Conservation (phyloP, 2,329 filamentous ascomycete species). For the Fusarium proliferatum region DNA sequence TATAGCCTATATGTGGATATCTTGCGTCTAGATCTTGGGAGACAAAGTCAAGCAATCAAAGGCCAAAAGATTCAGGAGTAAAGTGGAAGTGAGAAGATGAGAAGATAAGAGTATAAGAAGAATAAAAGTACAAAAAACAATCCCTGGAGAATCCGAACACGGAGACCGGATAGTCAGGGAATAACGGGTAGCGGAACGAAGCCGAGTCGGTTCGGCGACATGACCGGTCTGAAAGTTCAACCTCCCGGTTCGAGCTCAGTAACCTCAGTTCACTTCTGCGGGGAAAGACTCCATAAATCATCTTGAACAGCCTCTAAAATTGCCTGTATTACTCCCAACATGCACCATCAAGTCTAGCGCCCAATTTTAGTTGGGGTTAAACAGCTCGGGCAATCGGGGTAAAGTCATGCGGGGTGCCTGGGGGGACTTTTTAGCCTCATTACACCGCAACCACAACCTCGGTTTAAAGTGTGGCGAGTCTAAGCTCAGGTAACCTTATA, state of each 20-base stretch:
- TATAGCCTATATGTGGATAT: not conserved
- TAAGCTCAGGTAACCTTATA: not conserved
- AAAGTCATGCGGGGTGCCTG: slow-evolving; percentile 39
- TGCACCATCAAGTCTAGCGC: slow-evolving; percentile 10
- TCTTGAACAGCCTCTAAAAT: slow-evolving; percentile 35
- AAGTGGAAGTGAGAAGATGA: not conserved
- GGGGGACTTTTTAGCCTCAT: slow-evolving; percentile 3
- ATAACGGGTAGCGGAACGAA: slow-evolving; percentile 22
- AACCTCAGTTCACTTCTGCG: slow-evolving; percentile 17
- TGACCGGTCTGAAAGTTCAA: slow-evolving; percentile 13
- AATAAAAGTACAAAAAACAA: not conserved
- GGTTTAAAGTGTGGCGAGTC: slow-evolving; percentile 32
- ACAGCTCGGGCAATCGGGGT: slow-evolving; percentile 42
- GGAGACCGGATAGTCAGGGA: slow-evolving; percentile 11
- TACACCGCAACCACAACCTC: slow-evolving; percentile 23
- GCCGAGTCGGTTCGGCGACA: slow-evolving; percentile 20
- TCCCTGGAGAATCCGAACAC: slow-evolving; percentile 15
- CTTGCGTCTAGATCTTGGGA: not conserved
- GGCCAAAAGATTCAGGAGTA: not conserved
- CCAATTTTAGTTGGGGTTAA: slow-evolving; percentile 16
- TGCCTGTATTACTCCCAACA: slow-evolving; percentile 34
- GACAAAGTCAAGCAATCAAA: not conserved
- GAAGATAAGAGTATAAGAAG: not conserved
- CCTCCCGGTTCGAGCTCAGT: not conserved
- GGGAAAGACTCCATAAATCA: slow-evolving; percentile 29